Evolutionary conservation across 495 filamentous ascomycete genomes (phyloP).

Genomic region (Neurospora tetraspora): DNA sequence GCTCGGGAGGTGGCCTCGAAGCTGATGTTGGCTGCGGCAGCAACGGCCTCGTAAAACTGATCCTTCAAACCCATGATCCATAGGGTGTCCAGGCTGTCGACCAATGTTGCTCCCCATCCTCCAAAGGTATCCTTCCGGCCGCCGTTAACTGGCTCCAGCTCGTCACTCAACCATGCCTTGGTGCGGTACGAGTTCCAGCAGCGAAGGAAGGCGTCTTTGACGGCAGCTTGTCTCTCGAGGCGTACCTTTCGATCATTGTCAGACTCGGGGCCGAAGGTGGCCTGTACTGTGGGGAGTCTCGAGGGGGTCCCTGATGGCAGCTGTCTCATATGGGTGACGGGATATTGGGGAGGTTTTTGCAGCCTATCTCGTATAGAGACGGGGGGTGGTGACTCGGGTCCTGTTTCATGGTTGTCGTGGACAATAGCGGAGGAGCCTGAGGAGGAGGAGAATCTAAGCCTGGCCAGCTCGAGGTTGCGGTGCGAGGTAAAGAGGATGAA

Average conservation of each 20-base stretch:
- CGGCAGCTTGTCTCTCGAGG: conserved; percentile 34
- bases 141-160: conserved; percentile 54
- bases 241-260: conserved; percentile 18
- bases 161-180: conserved; percentile 70
- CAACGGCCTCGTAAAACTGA: conserved; percentile 83
- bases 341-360: conserved; percentile 42
- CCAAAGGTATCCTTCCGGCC: conserved; percentile 62
- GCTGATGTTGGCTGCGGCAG: conserved; percentile 66
- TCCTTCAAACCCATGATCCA: conserved; percentile 91
- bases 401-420: neutral
- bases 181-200: conserved; percentile 70
- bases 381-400: neutral
- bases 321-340: conserved; percentile 50
- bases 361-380: conserved; percentile 10
- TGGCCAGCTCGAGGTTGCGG: neutral
- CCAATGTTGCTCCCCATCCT: conserved; percentile 87
- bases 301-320: conserved; percentile 61
- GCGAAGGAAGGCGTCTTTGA: conserved; percentile 61
- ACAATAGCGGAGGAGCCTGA: neutral
- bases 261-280: conserved; percentile 22
- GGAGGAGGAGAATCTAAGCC: neutral
- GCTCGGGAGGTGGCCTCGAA: conserved; percentile 58
- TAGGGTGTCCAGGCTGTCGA: conserved; percentile 82
- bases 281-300: conserved; percentile 65
- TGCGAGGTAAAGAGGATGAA: neutral